A percentile compares a stretch with the other conserved stretches of the same genome.
These are phyloP conservation scores for Venturiaceae sp. DNA, from an alignment of 2,329 filamentous ascomycete genomes.

Conservation along the genomic window DNA sequence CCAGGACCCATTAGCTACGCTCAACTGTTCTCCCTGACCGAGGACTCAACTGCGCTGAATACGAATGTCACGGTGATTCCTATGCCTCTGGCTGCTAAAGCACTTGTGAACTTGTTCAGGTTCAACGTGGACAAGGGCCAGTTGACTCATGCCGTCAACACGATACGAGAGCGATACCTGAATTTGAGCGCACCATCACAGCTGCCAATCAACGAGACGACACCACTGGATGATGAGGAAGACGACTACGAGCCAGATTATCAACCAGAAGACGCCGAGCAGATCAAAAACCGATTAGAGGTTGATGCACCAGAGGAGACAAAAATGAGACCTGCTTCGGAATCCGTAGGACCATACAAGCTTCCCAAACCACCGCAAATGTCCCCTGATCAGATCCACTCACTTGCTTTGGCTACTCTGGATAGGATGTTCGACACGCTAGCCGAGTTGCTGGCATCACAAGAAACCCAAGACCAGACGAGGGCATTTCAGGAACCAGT, in stretches of 20 bases:
- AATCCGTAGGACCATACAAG: conserved; percentile 50
- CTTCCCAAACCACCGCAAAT: conserved; percentile 69
- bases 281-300: conserved; percentile 69
- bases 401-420: conserved; percentile 65
- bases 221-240: conserved; percentile 58
- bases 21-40: conserved; percentile 78
- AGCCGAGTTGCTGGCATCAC: neutral
- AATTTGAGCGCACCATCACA: neutral
- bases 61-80: conserved; percentile 82
- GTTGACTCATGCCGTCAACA: conserved; percentile 62
- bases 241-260: conserved; percentile 92
- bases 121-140: conserved; percentile 55
- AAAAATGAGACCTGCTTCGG: conserved; percentile 26
- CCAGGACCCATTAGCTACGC: conserved; percentile 70
- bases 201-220: neutral
- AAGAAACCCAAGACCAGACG: conserved; percentile 31
- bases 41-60: conserved; percentile 59
- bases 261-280: conserved; percentile 66
- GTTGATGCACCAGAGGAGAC: conserved; percentile 48
- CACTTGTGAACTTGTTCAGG: conserved; percentile 69
- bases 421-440: conserved; percentile 59
- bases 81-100: conserved; percentile 63
- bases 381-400: conserved; percentile 60
- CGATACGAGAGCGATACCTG: conserved; percentile 34
- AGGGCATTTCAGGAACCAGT: conserved; percentile 58